phyloP scores from a whole-genome alignment of 1,284 basidiomycete genomes.

The Rhizoctonia solani region DNA sequence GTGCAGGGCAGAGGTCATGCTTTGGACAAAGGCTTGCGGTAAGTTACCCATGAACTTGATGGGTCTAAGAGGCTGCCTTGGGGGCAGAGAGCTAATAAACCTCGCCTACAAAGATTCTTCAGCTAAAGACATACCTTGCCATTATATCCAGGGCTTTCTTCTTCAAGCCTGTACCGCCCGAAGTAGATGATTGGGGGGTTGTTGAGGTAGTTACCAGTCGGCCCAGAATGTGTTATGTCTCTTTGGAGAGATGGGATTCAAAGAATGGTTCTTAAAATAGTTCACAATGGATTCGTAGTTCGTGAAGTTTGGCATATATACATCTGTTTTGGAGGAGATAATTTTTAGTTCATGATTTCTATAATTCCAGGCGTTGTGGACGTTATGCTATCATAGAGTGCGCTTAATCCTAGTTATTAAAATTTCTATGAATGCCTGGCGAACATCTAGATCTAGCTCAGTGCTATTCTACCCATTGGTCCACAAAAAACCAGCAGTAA shows the following conservation, averaged over 20 bases:
- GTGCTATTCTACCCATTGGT: too few species aligned
- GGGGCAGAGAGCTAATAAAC: neutral
- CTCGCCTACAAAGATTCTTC: neutral
- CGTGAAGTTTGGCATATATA: neutral
- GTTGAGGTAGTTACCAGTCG: constrained; percentile 4
- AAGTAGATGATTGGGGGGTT: constrained; percentile 7
- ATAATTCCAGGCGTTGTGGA: too few species aligned
- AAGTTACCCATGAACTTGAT: neutral
- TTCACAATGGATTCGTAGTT: neutral
- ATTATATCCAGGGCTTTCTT: constrained; percentile 3
- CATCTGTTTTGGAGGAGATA: too few species aligned
- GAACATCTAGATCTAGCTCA: too few species aligned
- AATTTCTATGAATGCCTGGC: too few species aligned
- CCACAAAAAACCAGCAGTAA: too few species aligned
- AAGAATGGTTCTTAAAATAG: neutral
- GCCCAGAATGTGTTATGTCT: constrained; percentile 3
- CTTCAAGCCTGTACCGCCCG: neutral
- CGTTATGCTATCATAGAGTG: too few species aligned
- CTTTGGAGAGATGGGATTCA: constrained; percentile 10
- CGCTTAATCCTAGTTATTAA: too few species aligned
- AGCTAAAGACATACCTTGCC: constrained; percentile 10
- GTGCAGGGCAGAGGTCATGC: constrained; percentile 18
- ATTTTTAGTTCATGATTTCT: too few species aligned
- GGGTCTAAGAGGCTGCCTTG: neutral
- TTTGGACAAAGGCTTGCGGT: constrained; percentile 31